phyloP scores from a whole-genome alignment of 306 rosid species.

The Ceratonia siliqua region DNA sequence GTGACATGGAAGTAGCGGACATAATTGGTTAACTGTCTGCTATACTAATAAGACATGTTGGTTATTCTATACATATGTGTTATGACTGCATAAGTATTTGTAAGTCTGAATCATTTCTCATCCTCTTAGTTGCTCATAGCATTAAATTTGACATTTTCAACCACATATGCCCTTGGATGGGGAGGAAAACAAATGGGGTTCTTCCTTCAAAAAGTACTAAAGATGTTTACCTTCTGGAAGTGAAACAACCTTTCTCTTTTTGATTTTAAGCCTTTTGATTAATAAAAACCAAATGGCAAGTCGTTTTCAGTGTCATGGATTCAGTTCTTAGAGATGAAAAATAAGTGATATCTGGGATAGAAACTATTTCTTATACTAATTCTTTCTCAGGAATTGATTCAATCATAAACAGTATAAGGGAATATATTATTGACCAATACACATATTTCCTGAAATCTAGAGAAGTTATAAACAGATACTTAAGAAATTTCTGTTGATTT shows the following conservation, averaged over 20 bases:
- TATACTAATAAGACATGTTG: not conserved
- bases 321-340: not conserved
- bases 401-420: not conserved
- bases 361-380: not conserved
- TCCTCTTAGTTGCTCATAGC: not conserved
- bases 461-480: not conserved
- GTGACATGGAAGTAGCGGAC: constrained; percentile 11
- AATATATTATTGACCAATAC: not conserved
- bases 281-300: not conserved
- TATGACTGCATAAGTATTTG: not conserved
- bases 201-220: not conserved
- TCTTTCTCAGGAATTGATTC: not conserved
- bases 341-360: not conserved
- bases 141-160: not conserved
- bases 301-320: not conserved
- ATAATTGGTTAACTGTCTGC: not conserved
- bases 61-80: not conserved
- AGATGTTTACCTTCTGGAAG: not conserved
- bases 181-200: not conserved
- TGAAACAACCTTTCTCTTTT: not conserved
- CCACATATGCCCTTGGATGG: not conserved
- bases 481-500: not conserved
- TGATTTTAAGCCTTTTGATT: not conserved
- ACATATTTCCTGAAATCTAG: not conserved
- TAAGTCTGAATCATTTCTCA: not conserved